Conservation (phyloP, 2,329 filamentous ascomycete genomes). For the Fusarium sulawesiense region DNA sequence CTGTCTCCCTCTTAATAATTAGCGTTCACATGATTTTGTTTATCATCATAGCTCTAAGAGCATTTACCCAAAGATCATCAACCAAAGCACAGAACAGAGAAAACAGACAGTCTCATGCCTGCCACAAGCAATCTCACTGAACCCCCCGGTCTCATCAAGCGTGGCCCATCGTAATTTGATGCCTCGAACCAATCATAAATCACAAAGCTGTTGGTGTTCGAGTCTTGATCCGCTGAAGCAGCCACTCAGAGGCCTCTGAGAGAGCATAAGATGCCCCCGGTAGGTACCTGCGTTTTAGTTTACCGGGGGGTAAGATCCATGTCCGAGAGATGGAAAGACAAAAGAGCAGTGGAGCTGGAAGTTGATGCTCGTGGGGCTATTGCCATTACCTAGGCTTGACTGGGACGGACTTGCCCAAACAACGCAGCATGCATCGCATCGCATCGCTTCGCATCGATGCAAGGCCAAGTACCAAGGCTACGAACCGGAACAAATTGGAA, state of each 20-base stretch:
- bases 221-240: slow-evolving; percentile 21
- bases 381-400: background rate
- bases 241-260: slow-evolving; percentile 37
- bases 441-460: background rate
- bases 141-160: slow-evolving; percentile 39
- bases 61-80: slow-evolving; percentile 8
- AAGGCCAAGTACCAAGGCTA: slow-evolving; percentile 15
- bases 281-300: slow-evolving; percentile 37
- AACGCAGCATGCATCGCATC: slow-evolving; percentile 20
- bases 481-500: slow-evolving; percentile 17
- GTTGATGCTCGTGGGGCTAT: slow-evolving; percentile 27
- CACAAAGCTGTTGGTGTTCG: slow-evolving; percentile 17
- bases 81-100: background rate
- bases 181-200: slow-evolving; percentile 35
- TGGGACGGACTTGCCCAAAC: background rate
- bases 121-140: slow-evolving; percentile 45
- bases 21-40: background rate
- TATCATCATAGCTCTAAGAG: background rate
- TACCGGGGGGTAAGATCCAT: slow-evolving; percentile 10
- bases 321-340: background rate
- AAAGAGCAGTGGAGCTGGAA: background rate
- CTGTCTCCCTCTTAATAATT: background rate
- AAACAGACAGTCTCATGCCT: slow-evolving; percentile 41
- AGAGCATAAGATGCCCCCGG: slow-evolving; percentile 1
- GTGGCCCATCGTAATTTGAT: slow-evolving; percentile 44